Conservation (phyloP, 2,329 filamentous ascomycete species). For the Fusarium nodosum region DNA sequence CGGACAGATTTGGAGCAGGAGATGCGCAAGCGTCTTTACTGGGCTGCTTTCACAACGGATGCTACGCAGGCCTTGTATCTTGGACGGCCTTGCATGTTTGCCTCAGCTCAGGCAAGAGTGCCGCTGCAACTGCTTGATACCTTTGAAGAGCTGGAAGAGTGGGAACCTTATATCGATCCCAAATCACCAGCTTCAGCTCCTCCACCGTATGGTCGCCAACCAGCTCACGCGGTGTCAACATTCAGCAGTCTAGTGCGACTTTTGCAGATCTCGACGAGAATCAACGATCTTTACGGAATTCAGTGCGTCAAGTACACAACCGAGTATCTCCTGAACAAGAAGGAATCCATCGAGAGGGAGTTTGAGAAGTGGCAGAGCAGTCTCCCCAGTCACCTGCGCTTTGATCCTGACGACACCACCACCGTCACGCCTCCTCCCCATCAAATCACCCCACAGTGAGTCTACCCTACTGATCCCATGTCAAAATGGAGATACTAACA, state of each 20-base stretch:
- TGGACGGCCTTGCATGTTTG: constrained; percentile 53
- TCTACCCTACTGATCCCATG: neutral
- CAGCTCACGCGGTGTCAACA: constrained; percentile 49
- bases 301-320: constrained; percentile 49
- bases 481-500: constrained; percentile 16
- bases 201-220: constrained; percentile 48
- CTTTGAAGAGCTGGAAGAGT: constrained; percentile 54
- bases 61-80: constrained; percentile 54
- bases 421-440: constrained; percentile 49
- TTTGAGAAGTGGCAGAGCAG: constrained; percentile 48
- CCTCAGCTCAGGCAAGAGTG: constrained; percentile 52
- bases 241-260: constrained; percentile 50
- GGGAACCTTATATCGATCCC: constrained; percentile 53
- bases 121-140: constrained; percentile 52
- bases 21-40: constrained; percentile 54
- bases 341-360: constrained; percentile 47
- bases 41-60: constrained; percentile 54
- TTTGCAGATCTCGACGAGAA: constrained; percentile 50
- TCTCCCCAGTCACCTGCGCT: constrained; percentile 48
- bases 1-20: constrained; percentile 51
- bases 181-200: constrained; percentile 47
- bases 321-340: constrained; percentile 48
- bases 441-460: constrained; percentile 52
- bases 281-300: constrained; percentile 49
- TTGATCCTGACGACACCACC: constrained; percentile 47